These are phyloP conservation scores for Hanseniaspora vineae DNA, from an alignment of 805 yeast genomes.

Conservation along the genomic window DNA sequence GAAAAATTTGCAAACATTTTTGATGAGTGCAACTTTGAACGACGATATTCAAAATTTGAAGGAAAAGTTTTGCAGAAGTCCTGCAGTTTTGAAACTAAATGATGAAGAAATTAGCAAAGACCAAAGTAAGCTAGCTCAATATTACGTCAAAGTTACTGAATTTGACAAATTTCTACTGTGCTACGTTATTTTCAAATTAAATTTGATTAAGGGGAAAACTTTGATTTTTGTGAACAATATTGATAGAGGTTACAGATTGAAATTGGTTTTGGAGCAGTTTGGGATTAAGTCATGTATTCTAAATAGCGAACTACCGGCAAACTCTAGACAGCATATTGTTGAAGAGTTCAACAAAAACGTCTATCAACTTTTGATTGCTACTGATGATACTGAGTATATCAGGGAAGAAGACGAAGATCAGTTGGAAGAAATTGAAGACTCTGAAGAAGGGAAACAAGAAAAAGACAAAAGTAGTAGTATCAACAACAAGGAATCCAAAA, in stretches of 20 bases:
- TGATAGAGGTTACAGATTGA: slow-evolving; percentile 89
- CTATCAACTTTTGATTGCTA: slow-evolving; percentile 79
- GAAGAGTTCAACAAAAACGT: slow-evolving; percentile 89
- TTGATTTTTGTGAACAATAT: slow-evolving; percentile 83
- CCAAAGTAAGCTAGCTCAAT: slow-evolving; percentile 60
- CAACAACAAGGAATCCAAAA: slow-evolving; percentile 16
- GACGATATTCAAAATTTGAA: slow-evolving; percentile 76
- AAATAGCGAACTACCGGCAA: slow-evolving; percentile 84
- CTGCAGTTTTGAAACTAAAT: slow-evolving; percentile 69
- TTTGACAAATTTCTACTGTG: slow-evolving; percentile 83
- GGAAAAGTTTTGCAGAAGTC: slow-evolving; percentile 61
- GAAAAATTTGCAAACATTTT: slow-evolving; percentile 70
- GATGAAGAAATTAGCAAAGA: slow-evolving; percentile 46
- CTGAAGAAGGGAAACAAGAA: slow-evolving; percentile 11
- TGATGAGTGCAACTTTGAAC: slow-evolving; percentile 92
- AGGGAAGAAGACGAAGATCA: slow-evolving; percentile 31
- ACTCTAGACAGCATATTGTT: slow-evolving; percentile 87
- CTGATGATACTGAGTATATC: slow-evolving; percentile 70
- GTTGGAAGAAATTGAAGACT: slow-evolving; percentile 3
- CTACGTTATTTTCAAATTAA: slow-evolving; percentile 83
- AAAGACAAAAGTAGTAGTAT: slow-evolving; percentile 10
- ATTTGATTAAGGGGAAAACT: slow-evolving; percentile 81
- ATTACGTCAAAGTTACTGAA: slow-evolving; percentile 75
- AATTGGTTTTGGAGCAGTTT: slow-evolving; percentile 84
- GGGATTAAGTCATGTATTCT: slow-evolving; percentile 82